Conservation (phyloP, 192 early-diverging fungal genomes). For the Backusella morwellensis region DNA sequence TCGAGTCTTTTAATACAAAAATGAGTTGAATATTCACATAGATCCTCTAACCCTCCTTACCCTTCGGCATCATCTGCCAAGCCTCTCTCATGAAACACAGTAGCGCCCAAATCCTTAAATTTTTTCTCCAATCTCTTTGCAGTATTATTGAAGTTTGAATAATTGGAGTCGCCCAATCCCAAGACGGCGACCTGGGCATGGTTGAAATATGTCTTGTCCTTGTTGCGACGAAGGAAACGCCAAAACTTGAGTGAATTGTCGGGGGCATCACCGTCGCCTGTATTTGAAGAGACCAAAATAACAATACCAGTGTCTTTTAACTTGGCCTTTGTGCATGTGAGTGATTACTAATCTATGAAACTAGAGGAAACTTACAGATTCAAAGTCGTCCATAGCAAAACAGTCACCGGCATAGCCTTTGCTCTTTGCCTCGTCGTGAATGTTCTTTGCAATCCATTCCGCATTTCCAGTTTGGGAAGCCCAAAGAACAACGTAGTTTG, state of each 20-base stretch:
- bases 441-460: constrained; percentile 86
- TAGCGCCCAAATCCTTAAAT: constrained; percentile 71
- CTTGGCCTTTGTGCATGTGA: not conserved
- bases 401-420: constrained; percentile 67
- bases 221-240: constrained; percentile 75
- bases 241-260: constrained; percentile 94
- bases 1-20: constrained; percentile 53
- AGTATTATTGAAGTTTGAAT: constrained; percentile 89
- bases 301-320: constrained; percentile 43
- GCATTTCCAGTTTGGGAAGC: constrained; percentile 96
- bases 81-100: constrained; percentile 71
- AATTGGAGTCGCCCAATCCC: constrained; percentile 94
- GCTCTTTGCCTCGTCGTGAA: constrained; percentile 70
- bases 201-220: constrained; percentile 56
- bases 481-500: constrained; percentile 58
- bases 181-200: constrained; percentile 46
- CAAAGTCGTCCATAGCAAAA: constrained; percentile 73
- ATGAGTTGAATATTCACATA: not conserved
- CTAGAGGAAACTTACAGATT: constrained; percentile 42
- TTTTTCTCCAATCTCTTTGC: constrained; percentile 78
- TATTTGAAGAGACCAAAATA: constrained; percentile 87
- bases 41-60: constrained; percentile 32
- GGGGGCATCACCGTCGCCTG: constrained; percentile 95
- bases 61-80: constrained; percentile 92
- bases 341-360: not conserved